phyloP scores from a whole-genome alignment of 2,329 filamentous ascomycete species.

The Colletotrichum aenigma region DNA sequence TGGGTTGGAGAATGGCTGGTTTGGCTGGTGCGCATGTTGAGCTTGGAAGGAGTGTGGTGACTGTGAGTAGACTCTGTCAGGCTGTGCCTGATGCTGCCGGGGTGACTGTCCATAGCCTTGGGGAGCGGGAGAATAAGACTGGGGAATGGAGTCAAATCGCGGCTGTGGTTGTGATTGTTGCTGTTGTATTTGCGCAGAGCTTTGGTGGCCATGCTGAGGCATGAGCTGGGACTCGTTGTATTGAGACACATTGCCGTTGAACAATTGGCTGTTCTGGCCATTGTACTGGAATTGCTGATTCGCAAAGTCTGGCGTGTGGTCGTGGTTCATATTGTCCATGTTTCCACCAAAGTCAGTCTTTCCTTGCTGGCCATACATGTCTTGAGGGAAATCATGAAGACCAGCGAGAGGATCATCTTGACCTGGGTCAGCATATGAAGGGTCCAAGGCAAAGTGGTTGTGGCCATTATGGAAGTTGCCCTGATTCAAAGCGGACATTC shows the following conservation, averaged over 20 bases:
- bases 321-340: conserved; percentile 34
- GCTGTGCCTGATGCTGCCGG: conserved; percentile 20
- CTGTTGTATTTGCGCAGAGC: conserved; percentile 37
- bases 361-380: conserved; percentile 39
- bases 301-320: conserved; percentile 34
- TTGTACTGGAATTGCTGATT: conserved; percentile 37
- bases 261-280: conserved; percentile 34
- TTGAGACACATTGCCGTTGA: conserved; percentile 33
- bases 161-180: conserved; percentile 27
- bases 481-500: conserved; percentile 10
- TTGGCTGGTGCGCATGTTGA: conserved; percentile 9
- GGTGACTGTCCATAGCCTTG: conserved; percentile 33
- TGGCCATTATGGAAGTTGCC: conserved; percentile 11
- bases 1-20: conserved; percentile 11
- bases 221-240: conserved; percentile 38
- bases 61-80: conserved; percentile 16
- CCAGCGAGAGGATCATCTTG: conserved; percentile 41
- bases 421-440: conserved; percentile 31
- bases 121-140: conserved; percentile 10
- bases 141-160: conserved; percentile 20
- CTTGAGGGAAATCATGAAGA: conserved; percentile 40
- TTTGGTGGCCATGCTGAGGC: conserved; percentile 35
- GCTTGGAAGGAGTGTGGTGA: conserved; percentile 19
- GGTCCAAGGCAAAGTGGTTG: conserved; percentile 11
- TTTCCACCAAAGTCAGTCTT: conserved; percentile 33